phyloP scores from a whole-genome alignment of 176 grass and related monocot species.

The Miscanthus lutarioriparius region DNA sequence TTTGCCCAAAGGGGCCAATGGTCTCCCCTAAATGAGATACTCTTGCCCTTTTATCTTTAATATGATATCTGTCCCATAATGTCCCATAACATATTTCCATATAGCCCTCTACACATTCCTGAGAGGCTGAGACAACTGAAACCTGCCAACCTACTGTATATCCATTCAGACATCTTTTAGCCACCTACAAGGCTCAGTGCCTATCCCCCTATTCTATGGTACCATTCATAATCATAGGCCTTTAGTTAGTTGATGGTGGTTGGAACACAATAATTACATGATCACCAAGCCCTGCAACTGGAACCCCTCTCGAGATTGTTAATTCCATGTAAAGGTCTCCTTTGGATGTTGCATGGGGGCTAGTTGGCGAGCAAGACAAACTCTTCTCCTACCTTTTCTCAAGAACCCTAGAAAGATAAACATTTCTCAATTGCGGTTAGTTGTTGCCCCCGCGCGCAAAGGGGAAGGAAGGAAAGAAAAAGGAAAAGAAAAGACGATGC shows the following conservation, averaged over 20 bases:
- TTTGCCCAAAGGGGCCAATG: neutral
- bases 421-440: neutral
- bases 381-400: neutral
- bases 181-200: neutral
- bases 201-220: neutral
- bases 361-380: neutral
- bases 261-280: neutral
- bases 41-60: neutral
- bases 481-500: neutral
- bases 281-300: neutral
- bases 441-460: neutral
- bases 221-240: neutral
- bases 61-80: neutral
- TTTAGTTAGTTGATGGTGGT: slow-evolving; percentile 12
- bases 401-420: neutral
- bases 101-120: neutral
- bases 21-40: neutral
- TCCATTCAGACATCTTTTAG: slow-evolving; percentile 15
- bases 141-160: neutral
- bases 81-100: slow-evolving; percentile 10
- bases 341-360: neutral
- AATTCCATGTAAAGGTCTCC: neutral
- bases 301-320: neutral
- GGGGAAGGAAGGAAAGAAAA: neutral
- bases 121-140: neutral